Evolutionary conservation across 2,329 filamentous ascomycete genomes (phyloP).

Genomic region (Ophiostoma sp.): DNA sequence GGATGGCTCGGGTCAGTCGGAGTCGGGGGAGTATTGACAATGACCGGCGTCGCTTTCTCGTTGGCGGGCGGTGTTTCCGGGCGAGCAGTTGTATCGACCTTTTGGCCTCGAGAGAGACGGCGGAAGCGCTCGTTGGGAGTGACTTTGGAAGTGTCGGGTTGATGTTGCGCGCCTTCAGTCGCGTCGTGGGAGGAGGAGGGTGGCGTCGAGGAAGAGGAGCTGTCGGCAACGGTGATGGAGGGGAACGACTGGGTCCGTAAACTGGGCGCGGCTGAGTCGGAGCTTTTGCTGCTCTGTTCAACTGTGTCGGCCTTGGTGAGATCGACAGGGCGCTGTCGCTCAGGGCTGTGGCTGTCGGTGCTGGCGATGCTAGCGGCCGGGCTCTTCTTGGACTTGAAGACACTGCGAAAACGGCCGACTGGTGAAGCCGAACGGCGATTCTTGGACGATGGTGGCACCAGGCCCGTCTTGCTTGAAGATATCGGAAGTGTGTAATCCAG

Average conservation of each 20-base stretch:
- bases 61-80: conserved; percentile 52
- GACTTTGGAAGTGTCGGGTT: conserved; percentile 25
- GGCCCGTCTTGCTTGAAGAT: conserved; percentile 40
- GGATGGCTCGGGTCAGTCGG: conserved; percentile 50
- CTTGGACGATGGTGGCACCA: conserved; percentile 46
- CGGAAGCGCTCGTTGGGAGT: conserved; percentile 33
- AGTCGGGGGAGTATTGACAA: conserved; percentile 67
- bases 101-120: conserved; percentile 36
- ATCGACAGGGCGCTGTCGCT: conserved; percentile 27
- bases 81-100: conserved; percentile 37
- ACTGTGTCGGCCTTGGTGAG: background rate
- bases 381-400: conserved; percentile 62
- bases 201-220: background rate
- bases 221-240: conserved; percentile 23
- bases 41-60: conserved; percentile 52
- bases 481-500: conserved; percentile 38
- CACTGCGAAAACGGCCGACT: conserved; percentile 68
- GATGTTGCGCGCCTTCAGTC: background rate
- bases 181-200: background rate
- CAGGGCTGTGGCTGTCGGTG: conserved; percentile 47
- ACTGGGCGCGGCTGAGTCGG: background rate
- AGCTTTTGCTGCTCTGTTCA: conserved; percentile 24
- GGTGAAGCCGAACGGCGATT: conserved; percentile 66
- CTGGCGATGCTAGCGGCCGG: conserved; percentile 38
- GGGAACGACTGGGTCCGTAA: conserved; percentile 19